A percentile compares a stretch with the other conserved stretches of the same genome.
phyloP scores from a whole-genome alignment of 2,329 filamentous ascomycete genomes.

The Colletotrichum sp. region DNA sequence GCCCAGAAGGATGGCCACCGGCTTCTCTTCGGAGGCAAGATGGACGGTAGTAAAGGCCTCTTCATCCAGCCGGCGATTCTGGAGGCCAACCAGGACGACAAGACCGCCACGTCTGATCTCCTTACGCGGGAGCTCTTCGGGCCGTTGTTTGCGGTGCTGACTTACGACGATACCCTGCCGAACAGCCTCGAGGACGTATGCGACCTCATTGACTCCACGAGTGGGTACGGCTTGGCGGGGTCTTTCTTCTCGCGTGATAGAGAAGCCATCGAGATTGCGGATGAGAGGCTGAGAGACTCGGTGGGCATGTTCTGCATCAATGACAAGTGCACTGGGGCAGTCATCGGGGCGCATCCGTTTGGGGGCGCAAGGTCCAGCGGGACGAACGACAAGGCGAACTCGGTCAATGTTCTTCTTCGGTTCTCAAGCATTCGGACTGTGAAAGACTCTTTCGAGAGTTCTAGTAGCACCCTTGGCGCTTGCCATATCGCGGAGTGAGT shows the following conservation, averaged over 20 bases:
- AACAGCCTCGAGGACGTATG: not conserved
- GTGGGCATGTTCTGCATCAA: not conserved
- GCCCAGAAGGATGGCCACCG: not conserved
- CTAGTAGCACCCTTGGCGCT: not conserved
- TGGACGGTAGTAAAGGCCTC: not conserved
- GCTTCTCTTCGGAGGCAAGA: not conserved
- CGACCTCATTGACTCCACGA: not conserved
- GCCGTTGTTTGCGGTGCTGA: not conserved
- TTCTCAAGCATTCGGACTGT: not conserved
- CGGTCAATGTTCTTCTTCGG: not conserved
- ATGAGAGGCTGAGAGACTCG: not conserved
- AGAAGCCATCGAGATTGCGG: not conserved
- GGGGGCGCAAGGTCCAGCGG: not conserved
- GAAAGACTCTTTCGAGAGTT: not conserved
- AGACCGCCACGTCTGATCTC: not conserved
- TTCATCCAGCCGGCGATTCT: not conserved
- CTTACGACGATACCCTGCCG: not conserved
- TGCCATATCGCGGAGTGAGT: not conserved
- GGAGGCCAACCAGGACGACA: not conserved
- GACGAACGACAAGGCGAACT: not conserved
- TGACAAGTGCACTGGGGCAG: not conserved
- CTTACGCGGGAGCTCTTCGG: not conserved
- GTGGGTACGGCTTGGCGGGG: not conserved
- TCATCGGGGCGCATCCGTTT: not conserved
- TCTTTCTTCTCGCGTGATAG: not conserved